Percentiles rank a stretch among this genome's conserved stretches.
Evolutionary conservation across 805 yeast genomes (phyloP).

Genomic region (Schwanniomyces sp.): DNA sequence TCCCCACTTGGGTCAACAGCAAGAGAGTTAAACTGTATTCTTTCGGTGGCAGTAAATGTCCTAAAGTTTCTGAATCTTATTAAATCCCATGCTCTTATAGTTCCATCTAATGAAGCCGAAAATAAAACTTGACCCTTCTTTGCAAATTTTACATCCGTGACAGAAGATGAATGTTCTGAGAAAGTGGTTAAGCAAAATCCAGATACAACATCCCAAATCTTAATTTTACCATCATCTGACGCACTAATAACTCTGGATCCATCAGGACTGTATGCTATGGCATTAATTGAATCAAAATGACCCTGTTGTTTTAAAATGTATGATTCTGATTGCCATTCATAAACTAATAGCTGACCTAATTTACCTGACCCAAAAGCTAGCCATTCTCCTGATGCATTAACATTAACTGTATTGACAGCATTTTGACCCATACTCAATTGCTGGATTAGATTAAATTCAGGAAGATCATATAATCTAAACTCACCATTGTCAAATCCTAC

Average conservation of each 20-base stretch:
- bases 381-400: conserved; percentile 93
- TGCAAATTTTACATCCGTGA: conserved; percentile 85
- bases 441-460: conserved; percentile 76
- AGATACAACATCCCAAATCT: conserved; percentile 91
- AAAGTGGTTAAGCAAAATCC: conserved; percentile 94
- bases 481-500: conserved; percentile 91
- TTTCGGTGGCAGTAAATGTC: conserved; percentile 86
- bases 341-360: conserved; percentile 90
- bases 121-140: conserved; percentile 88
- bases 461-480: conserved; percentile 86
- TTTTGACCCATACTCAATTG: conserved; percentile 90
- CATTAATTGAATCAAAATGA: conserved; percentile 87
- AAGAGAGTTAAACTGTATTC: conserved; percentile 81
- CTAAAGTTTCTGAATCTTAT: conserved; percentile 91
- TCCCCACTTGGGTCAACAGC: conserved; percentile 99
- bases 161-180: conserved; percentile 85
- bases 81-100: conserved; percentile 96
- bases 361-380: conserved; percentile 89
- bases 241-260: conserved; percentile 92
- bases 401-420: conserved; percentile 76
- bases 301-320: conserved; percentile 96
- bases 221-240: conserved; percentile 94
- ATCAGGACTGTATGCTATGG: conserved; percentile 88
- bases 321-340: conserved; percentile 98
- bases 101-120: conserved; percentile 91